Percentiles rank a stretch among this genome's conserved stretches.
Evolutionary conservation across 306 rosid genomes (phyloP).

Genomic region (Pachyrhizus erosus): DNA sequence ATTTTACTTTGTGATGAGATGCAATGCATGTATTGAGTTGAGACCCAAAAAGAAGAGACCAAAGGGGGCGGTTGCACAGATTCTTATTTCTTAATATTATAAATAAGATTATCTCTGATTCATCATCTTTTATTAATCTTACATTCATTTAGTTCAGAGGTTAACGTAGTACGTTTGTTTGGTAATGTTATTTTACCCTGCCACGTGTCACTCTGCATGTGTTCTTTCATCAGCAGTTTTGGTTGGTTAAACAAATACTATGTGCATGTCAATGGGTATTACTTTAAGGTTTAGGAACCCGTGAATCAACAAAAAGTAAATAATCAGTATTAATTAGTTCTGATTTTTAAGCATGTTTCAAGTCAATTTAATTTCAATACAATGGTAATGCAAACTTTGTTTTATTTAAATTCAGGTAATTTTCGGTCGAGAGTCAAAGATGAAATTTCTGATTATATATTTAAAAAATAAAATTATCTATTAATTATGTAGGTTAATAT

Average conservation of each 20-base stretch:
- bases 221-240: background rate
- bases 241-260: conserved; percentile 22
- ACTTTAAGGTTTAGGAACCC: conserved; percentile 21
- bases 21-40: conserved; percentile 36
- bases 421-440: too few relatives aligned
- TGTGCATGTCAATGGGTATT: conserved; percentile 35
- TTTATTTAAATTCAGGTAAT: too few relatives aligned
- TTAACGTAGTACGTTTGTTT: conserved; percentile 34
- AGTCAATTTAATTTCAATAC: background rate
- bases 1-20: conserved; percentile 40
- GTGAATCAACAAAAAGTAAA: background rate
- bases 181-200: conserved; percentile 26
- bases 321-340: background rate
- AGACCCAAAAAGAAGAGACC: conserved; percentile 21
- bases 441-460: too few relatives aligned
- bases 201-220: conserved; percentile 22
- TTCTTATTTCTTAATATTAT: conserved; percentile 26
- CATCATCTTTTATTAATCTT: background rate
- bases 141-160: conserved; percentile 12
- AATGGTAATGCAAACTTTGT: background rate
- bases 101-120: conserved; percentile 35
- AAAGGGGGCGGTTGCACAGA: conserved; percentile 31
- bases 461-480: too few relatives aligned
- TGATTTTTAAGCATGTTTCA: background rate
- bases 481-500: too few relatives aligned